Evolutionary conservation across 1,284 basidiomycete species (phyloP), one percentile per base, ranked within the genome.

Genomic region (Rhodotorula sp.): DNA sequence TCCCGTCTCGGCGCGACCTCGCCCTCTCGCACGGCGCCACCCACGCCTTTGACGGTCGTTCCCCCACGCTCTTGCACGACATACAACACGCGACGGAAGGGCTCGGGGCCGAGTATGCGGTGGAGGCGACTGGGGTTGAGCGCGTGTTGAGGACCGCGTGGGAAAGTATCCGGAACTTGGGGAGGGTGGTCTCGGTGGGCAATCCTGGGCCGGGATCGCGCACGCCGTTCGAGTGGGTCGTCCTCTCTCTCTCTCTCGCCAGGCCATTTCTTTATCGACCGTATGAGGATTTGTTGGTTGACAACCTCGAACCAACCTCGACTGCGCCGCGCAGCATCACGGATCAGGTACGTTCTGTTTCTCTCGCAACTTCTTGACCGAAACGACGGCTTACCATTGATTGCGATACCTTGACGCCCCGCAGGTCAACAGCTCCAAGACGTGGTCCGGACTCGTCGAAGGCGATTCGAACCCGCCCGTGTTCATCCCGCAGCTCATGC

Each of bases 1-100:
- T 78, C 4, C 67, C 71, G 4, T 64, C 68, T 5, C 69, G 78
- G 0, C 75, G 76, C 5, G 67, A 62, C 18, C 67, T 77, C 3
- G 78, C 78, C 21, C 62, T 67, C 51, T 51, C 67, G 14, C 67
- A 71, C 7, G 77, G 78, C 3, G 78, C 77, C 10, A 74, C 72
- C 2, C 72, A 76, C 43, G 56, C 65, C 23, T 47, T 79, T 34
- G 68, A 77, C 31, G 77, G 73, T 12, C 60, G 61, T 29, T 66
- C 59, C 5, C 43, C 52, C 8, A 58, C 69, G 6, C 31, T 70
- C 23, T 61, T 69, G 4, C 46, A 39, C 14, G 21, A 68, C 47
- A 57, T 74, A 43, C 58, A 61, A 21, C 56, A 20, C 3, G 51
- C 62, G 8, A 74, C 72, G 1, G 47, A 48, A 4, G 72, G 74